These are phyloP conservation scores for Musa balbisiana DNA, from an alignment of 202 grass and related monocot genomes.

Conservation along the genomic window DNA sequence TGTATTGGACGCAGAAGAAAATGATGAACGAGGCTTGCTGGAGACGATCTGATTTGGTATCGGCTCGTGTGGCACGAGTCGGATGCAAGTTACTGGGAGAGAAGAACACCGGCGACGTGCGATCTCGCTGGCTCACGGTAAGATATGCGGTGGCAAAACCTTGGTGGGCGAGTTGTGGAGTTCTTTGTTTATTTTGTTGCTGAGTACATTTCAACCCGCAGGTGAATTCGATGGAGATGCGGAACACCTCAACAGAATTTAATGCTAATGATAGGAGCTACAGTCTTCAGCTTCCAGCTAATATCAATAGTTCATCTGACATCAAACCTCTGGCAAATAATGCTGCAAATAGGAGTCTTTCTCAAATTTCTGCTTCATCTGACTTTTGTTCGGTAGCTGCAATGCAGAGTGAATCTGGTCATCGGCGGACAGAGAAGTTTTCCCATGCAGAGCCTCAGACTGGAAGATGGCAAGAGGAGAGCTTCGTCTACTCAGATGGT, in stretches of 20 bases:
- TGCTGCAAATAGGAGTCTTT: neutral
- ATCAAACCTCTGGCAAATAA: neutral
- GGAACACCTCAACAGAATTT: neutral
- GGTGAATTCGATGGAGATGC: neutral
- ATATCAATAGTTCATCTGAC: constrained; percentile 1
- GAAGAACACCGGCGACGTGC: neutral
- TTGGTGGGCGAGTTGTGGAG: neutral
- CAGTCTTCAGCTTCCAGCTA: neutral
- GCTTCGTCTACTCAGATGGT: neutral
- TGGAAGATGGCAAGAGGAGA: neutral
- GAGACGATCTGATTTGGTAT: constrained; percentile 27
- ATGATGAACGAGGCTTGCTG: constrained; percentile 37
- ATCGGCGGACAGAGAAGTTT: constrained; percentile 6
- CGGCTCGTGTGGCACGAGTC: neutral
- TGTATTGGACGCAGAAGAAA: constrained; percentile 53
- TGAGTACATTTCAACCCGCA: neutral
- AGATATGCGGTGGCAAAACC: neutral
- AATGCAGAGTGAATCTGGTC: constrained; percentile 17
- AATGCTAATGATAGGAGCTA: neutral
- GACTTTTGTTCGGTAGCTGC: neutral
- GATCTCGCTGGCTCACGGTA: neutral
- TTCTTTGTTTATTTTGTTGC: neutral
- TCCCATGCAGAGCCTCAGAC: neutral
- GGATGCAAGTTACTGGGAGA: neutral
- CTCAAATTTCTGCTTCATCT: neutral